Evolutionary conservation across 2,329 filamentous ascomycete genomes (phyloP), one percentile per base, ranked within the genome.

Genomic region (Sphaerostilbella broomeana): DNA sequence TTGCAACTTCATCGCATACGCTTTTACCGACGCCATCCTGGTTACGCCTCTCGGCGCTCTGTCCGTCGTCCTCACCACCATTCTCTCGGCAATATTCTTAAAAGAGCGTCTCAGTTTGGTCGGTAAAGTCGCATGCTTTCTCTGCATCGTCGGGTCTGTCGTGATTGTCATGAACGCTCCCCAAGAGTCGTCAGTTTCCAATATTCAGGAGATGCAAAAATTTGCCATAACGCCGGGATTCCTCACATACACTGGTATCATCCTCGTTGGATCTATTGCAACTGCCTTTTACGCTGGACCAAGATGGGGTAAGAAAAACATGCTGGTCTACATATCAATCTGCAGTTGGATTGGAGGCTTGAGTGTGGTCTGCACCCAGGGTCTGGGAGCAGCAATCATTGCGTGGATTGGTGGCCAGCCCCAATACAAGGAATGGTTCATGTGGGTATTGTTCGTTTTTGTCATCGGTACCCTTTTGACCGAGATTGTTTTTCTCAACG

Each of bases 401-500:
- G 86, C 90, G 0, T 88, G 94, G 67, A 82, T 82, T 44, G 73
- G 76, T 13, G 92, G 90, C 12, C 78, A 79, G 35, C 73, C 81
- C 2, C 89, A 98, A 70, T 97, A 95, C 64, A 95, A 95, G 60
- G 79, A 97, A 59, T 97, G 90, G 90, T 98, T 98, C 57, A 66
- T 94, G 26, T 98, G 95, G 63, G 81, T 97, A 5, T 66, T 97
- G 21, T 68, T 97, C 40, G 85, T 89, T 5, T 97, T 98, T 62
- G 88, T 97, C 37, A 73, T 97, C 47, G 65, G 69, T n/a, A 97
- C 92, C 0, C 69, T 98, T 9, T 52, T 97, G 52, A 94, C 87
- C 0, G 92, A 97, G 64, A 95, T 98, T 48, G 82, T 97, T 49
- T 98, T 84, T 59, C 71, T 98, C 28, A 98, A 98, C 60, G 90